These are phyloP conservation scores for Primulina tabacum DNA, from an alignment of 257 asterid species.

Conservation along the genomic window DNA sequence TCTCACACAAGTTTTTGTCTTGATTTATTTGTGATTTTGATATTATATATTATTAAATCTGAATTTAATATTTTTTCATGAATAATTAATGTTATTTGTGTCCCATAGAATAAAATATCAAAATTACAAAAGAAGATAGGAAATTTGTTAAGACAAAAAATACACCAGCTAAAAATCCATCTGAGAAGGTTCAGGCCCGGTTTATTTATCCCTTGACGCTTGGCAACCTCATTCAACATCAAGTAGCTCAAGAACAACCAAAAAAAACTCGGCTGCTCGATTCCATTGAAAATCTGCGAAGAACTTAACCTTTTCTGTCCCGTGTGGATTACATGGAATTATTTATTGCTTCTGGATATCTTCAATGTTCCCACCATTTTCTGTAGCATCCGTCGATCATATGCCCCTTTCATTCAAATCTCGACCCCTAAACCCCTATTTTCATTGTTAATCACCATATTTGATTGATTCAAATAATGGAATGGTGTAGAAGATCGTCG, in stretches of 20 bases:
- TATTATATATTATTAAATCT: too few relatives aligned
- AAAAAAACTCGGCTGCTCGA: not conserved
- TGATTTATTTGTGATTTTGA: too few relatives aligned
- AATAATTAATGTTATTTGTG: too few relatives aligned
- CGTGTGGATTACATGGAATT: not conserved
- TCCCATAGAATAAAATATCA: too few relatives aligned
- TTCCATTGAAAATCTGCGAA: not conserved
- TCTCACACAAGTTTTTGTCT: too few relatives aligned
- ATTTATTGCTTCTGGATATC: not conserved
- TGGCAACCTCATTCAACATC: too few relatives aligned
- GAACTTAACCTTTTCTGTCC: not conserved
- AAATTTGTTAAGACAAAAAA: too few relatives aligned
- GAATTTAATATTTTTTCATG: too few relatives aligned
- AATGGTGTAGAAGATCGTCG: slow-evolving; percentile 61
- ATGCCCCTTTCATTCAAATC: not conserved
- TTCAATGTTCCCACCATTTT: not conserved
- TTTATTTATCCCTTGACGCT: too few relatives aligned
- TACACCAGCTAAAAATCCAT: too few relatives aligned
- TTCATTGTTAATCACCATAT: not conserved
- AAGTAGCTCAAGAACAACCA: not conserved
- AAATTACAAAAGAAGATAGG: too few relatives aligned
- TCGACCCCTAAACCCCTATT: not conserved
- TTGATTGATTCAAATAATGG: slow-evolving; percentile 43
- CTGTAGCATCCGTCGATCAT: not conserved
- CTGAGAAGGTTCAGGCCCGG: too few relatives aligned